These are phyloP conservation scores for Vanrija pseudolonga DNA, from an alignment of 1,284 basidiomycete genomes.

Conservation along the genomic window DNA sequence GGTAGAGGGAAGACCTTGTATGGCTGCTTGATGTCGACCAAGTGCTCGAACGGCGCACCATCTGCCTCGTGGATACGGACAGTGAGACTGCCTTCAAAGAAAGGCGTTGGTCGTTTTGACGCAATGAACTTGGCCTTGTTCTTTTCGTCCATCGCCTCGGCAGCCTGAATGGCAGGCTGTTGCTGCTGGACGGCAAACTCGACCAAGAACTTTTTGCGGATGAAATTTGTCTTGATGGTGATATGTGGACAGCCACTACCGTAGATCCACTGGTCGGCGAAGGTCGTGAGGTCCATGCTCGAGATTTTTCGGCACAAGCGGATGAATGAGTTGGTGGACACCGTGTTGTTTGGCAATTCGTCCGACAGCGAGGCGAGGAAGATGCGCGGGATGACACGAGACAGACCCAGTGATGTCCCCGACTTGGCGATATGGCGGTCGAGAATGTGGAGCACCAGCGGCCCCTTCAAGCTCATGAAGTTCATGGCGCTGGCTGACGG, in stretches of 20 bases:
- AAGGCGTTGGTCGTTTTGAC: slow-evolving; percentile 73
- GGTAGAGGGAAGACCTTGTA: slow-evolving; percentile 94
- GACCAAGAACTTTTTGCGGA: slow-evolving; percentile 96
- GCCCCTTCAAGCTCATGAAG: slow-evolving; percentile 93
- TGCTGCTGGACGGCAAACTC: slow-evolving; percentile 92
- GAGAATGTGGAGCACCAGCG: slow-evolving; percentile 91
- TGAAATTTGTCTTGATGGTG: slow-evolving; percentile 84
- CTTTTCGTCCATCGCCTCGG: slow-evolving; percentile 16
- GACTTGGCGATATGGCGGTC: slow-evolving; percentile 91
- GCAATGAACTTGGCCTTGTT: slow-evolving; percentile 50
- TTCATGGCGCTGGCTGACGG: slow-evolving; percentile 71
- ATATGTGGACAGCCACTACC: slow-evolving; percentile 94
- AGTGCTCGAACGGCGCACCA: slow-evolving; percentile 98
- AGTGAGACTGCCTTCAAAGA: slow-evolving; percentile 93
- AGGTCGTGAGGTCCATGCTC: slow-evolving; percentile 80
- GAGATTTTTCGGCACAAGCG: slow-evolving; percentile 90
- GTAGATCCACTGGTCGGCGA: slow-evolving; percentile 98
- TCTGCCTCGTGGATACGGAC: slow-evolving; percentile 98
- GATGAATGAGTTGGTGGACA: slow-evolving; percentile 88
- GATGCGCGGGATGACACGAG: slow-evolving; percentile 89
- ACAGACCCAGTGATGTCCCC: slow-evolving; percentile 88
- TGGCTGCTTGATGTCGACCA: slow-evolving; percentile 80
- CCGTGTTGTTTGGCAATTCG: slow-evolving; percentile 75
- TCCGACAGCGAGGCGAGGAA: slow-evolving; percentile 92
- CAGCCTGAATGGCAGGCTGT: slow-evolving; percentile 60